These are phyloP conservation scores for Rosa lucieae DNA, from an alignment of 306 rosid genomes.

Conservation along the genomic window DNA sequence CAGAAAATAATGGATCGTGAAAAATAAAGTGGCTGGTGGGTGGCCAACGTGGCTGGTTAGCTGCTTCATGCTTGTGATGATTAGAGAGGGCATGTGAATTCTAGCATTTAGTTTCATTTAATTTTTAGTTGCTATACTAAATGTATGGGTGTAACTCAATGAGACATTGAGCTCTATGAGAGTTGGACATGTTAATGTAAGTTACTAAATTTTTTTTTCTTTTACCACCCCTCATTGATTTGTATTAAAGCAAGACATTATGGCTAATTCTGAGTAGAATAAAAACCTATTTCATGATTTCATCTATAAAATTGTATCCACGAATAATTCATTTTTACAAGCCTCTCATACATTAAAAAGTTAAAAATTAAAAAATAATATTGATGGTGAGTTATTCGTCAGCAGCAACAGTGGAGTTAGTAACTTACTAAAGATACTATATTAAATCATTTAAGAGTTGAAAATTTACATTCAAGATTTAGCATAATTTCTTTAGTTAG, in stretches of 20 bases:
- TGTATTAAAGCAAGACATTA: background rate
- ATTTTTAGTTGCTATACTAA: background rate
- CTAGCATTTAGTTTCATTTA: constrained; percentile 1
- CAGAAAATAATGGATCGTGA: constrained; percentile 55
- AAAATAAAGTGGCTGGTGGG: constrained; percentile 35
- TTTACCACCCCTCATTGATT: background rate
- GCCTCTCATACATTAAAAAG: too few species aligned
- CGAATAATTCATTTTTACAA: background rate
- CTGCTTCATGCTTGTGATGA: constrained; percentile 17
- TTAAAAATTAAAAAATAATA: too few species aligned
- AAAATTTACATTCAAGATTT: too few species aligned
- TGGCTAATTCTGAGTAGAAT: too few species aligned
- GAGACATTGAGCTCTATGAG: background rate
- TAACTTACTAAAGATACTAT: too few species aligned
- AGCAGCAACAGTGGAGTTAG: too few species aligned
- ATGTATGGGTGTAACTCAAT: background rate
- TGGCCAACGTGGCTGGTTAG: constrained; percentile 16
- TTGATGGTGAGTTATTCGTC: too few species aligned
- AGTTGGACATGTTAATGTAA: background rate
- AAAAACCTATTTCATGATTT: too few species aligned
- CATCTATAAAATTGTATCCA: too few species aligned
- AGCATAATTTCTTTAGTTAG: too few species aligned
- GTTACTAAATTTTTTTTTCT: background rate
- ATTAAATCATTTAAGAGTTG: too few species aligned
- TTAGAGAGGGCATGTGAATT: background rate